Conservation (phyloP, 73 alveolate genomes). For the Stentor roeselii region DNA sequence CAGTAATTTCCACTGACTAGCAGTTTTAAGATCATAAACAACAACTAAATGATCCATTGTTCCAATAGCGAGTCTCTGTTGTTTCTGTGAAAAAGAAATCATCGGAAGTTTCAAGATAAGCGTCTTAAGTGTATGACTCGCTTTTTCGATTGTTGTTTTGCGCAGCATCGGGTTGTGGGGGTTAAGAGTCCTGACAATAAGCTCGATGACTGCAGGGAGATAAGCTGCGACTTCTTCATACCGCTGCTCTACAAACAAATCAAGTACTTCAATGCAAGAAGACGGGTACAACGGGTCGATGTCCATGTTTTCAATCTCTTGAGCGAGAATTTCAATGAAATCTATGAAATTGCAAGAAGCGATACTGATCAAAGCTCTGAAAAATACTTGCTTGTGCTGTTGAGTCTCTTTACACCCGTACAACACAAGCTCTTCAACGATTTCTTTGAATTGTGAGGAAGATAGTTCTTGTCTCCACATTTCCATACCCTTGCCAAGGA, state of each 20-base stretch:
- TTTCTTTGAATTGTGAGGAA: not conserved
- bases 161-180: not conserved
- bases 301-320: conserved; percentile 3
- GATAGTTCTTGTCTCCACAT: not conserved
- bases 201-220: not conserved
- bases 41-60: conserved; percentile 79
- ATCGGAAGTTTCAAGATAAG: conserved; percentile 65
- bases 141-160: not conserved
- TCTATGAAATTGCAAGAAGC: not conserved
- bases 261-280: not conserved
- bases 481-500: not conserved
- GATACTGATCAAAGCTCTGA: not conserved
- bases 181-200: not conserved
- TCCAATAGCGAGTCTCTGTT: conserved; percentile 89
- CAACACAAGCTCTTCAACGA: not conserved
- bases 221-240: conserved; percentile 17
- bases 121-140: not conserved
- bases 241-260: not conserved
- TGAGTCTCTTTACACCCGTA: not conserved
- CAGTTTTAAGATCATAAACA: conserved; percentile 80
- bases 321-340: not conserved
- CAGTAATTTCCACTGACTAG: conserved; percentile 79
- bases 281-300: not conserved
- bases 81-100: conserved; percentile 83
- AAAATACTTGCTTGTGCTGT: not conserved